Percentiles rank a stretch among this genome's conserved stretches.
Evolutionary conservation across 2,329 filamentous ascomycete genomes (phyloP).

Genomic region (Pseudogymnoascus sp.): DNA sequence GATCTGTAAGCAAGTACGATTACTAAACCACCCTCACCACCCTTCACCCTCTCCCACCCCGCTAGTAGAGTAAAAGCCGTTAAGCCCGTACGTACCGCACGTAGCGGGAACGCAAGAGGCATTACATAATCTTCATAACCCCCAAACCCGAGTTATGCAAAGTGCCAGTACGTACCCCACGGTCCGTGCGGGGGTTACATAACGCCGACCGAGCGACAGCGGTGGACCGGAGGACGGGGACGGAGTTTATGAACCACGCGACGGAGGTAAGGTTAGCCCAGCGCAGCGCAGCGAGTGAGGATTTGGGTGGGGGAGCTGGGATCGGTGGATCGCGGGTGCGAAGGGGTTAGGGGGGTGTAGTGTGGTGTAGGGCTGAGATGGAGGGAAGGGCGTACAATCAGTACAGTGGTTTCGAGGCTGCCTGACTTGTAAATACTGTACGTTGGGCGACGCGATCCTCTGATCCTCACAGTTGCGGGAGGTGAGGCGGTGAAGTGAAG

Average conservation of each 20-base stretch:
- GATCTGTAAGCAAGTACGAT: background rate
- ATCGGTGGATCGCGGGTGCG: no score
- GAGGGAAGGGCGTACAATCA: no score
- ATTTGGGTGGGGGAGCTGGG: no score
- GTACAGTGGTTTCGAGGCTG: no score
- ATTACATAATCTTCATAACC: no score
- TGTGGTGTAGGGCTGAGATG: no score
- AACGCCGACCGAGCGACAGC: background rate
- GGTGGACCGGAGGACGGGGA: background rate
- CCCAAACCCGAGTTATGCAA: background rate
- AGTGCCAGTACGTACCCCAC: background rate
- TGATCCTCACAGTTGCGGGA: no score
- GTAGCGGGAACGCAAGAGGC: background rate
- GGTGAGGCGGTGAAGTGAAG: background rate
- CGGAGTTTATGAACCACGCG: background rate
- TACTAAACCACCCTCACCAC: background rate
- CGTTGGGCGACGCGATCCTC: no score
- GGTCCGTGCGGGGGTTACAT: background rate
- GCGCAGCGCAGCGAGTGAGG: no score
- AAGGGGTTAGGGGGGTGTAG: no score
- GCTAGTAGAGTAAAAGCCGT: background rate
- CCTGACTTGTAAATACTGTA: no score
- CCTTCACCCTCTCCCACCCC: background rate
- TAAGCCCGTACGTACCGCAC: background rate
- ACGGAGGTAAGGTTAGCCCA: no score